phyloP scores from a whole-genome alignment of 176 grass and related monocot genomes.

The Oryza coarctata region DNA sequence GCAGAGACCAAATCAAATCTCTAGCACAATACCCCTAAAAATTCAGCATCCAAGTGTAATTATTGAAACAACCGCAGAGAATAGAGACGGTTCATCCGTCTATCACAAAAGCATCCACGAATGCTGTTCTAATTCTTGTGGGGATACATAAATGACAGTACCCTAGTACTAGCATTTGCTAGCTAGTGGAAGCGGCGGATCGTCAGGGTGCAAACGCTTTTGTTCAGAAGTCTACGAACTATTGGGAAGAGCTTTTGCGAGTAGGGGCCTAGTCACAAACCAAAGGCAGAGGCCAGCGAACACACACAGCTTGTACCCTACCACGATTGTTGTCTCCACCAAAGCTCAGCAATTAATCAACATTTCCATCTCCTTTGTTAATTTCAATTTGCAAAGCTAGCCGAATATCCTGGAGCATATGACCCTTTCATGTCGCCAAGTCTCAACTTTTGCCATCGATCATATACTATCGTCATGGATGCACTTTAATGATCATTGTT shows the following conservation, averaged over 20 bases:
- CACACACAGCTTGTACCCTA: not conserved
- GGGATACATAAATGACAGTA: not conserved
- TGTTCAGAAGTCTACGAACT: not conserved
- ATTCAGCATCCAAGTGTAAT: too few species aligned
- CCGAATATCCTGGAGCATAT: constrained; percentile 46
- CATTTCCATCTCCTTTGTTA: not conserved
- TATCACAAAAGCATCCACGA: not conserved
- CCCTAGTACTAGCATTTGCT: not conserved
- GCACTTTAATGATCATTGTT: too few species aligned
- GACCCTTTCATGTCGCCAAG: not conserved
- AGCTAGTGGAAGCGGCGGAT: constrained; percentile 31
- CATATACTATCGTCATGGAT: too few species aligned
- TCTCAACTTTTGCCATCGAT: not conserved
- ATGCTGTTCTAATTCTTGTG: not conserved
- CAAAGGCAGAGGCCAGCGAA: not conserved
- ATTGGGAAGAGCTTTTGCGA: not conserved
- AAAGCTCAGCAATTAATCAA: too few species aligned
- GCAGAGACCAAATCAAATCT: too few species aligned
- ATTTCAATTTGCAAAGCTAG: not conserved
- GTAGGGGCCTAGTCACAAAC: constrained; percentile 39
- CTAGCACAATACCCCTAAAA: too few species aligned
- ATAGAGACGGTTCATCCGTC: too few species aligned
- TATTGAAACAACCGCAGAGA: too few species aligned
- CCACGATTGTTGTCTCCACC: constrained; percentile 25
- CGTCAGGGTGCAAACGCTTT: not conserved